Base-by-base conservation (phyloP, 352 stramenopile genomes). In the Phytopythium chamaehyphon region DNA sequence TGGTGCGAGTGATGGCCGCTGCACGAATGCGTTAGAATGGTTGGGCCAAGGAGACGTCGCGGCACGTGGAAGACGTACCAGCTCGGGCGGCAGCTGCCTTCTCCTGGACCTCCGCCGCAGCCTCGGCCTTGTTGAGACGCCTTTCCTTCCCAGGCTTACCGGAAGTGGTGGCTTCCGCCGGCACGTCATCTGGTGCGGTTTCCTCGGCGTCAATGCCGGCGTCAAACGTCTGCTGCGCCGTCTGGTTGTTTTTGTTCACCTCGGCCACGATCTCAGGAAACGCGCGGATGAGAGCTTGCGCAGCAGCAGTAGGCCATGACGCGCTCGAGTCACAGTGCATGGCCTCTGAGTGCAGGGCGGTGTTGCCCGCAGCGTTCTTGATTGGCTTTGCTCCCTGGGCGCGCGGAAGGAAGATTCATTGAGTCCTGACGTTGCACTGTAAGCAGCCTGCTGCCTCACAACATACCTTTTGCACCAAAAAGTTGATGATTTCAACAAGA, bases 1-100 rank as follows among this genome's bases (percentile, higher is more conserved):
- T 88, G 7, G 70, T 76, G 48, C 76, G 77, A 8, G 81, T 73
- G 24, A 89, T 84, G 22, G 78, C 75, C 48, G 80, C 80, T 90
- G 45, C 39, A 55, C 19, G 16, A 38, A 36, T 33, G 37, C 14
- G 6, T 23, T 50, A 45, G 57, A 22, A 46, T 47, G 28, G 54
- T 47, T 18, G 22, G 8, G 47, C 33, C 22, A 49, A 24, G 5
- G 9, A 11, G 5, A 46, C 33, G 3, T 24, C 19, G 10, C 9
- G 45, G 6, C 16, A 26, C 11, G 10, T 33, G 5, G 28, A 10
- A 16, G 16, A 55, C 56, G 22, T 62, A 88, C 76, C 74, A 45
- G 76, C 76, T 54, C 79, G 76, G 16, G 74, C 76, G 23, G 70
- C 71, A 10, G 66, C 66, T 15, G 70, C 68, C 7, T 75, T 84